Evolutionary conservation across 164 flowering plant species (phyloP).

Genomic region (Umbilicus rupestris): DNA sequence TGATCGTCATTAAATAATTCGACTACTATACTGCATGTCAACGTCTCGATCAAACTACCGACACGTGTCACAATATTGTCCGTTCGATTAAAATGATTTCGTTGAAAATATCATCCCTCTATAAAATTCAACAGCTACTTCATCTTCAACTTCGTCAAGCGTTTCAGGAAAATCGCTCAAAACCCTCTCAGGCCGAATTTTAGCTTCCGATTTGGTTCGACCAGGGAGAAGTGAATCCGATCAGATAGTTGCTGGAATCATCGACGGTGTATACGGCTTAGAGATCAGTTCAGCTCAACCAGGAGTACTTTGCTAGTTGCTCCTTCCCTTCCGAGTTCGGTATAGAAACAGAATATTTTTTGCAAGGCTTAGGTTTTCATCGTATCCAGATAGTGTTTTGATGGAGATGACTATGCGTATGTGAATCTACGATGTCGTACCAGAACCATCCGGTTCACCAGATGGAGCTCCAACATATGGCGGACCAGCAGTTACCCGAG

Average conservation of each 20-base stretch:
- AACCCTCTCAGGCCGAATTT: background rate
- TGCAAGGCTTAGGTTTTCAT: too few species aligned
- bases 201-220: background rate
- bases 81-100: conserved; percentile 32
- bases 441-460: conserved; percentile 3
- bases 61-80: conserved; percentile 16
- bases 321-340: too few species aligned
- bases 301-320: too few species aligned
- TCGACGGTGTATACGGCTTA: too few species aligned
- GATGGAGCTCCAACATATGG: background rate
- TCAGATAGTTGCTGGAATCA: too few species aligned
- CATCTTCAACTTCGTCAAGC: background rate
- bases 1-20: background rate
- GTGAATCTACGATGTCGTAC: background rate
- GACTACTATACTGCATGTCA: conserved; percentile 2
- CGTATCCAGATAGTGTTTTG: too few species aligned
- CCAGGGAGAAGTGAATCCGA: too few species aligned
- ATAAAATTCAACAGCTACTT: background rate
- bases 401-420: too few species aligned
- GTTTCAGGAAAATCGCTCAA: background rate
- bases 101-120: too few species aligned
- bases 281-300: background rate
- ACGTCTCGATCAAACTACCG: background rate
- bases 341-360: too few species aligned
- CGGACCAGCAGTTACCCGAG: background rate